Evolutionary conservation across 116 monocot genomes (phyloP).

Genomic region (Phalaenopsis hybrid): DNA sequence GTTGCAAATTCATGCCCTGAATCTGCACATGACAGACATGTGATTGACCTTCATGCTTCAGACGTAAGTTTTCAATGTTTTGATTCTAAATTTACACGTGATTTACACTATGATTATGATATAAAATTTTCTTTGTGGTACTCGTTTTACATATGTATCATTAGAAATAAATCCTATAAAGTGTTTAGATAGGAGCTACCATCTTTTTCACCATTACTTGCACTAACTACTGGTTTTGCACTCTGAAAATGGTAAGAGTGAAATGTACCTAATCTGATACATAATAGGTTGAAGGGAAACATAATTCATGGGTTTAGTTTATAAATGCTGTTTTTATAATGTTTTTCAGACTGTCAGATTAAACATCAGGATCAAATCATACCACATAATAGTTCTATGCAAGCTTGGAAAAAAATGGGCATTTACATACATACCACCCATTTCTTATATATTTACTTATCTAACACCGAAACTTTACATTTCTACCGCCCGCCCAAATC

Average conservation of each 20-base stretch:
- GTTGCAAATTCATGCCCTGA: slow-evolving; percentile 15
- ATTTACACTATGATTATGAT: background rate
- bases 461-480: no score
- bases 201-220: background rate
- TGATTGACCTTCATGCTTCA: slow-evolving; percentile 18
- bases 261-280: background rate
- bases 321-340: background rate
- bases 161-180: background rate
- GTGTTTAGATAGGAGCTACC: background rate
- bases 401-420: background rate
- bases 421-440: no score
- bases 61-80: slow-evolving; percentile 29
- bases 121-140: no score
- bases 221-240: background rate
- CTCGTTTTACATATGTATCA: background rate
- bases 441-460: no score
- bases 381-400: background rate
- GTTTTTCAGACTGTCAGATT: background rate
- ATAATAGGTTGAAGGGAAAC: background rate
- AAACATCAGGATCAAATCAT: background rate
- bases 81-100: background rate
- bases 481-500: no score
- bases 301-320: background rate
- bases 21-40: slow-evolving; percentile 24
- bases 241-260: background rate